These are phyloP conservation scores for Tetracladium setigerum DNA, from an alignment of 495 filamentous ascomycete species.

Conservation along the genomic window DNA sequence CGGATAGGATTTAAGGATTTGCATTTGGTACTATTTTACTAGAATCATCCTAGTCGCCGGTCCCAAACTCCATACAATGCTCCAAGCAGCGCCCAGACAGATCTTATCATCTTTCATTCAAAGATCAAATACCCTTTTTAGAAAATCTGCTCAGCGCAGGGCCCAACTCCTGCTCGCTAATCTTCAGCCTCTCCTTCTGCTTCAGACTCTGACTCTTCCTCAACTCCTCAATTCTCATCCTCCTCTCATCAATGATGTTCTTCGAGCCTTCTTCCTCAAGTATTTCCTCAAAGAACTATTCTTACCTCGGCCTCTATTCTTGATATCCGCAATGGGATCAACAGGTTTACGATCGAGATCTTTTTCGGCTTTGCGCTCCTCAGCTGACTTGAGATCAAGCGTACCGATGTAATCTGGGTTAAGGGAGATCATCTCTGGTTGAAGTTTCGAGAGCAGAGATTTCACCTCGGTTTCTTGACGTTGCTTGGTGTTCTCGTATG, in stretches of 20 bases:
- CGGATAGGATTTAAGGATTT: too few relatives aligned
- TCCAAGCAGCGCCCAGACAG: not conserved
- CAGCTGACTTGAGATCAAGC: conserved; percentile 67
- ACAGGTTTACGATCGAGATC: conserved; percentile 67
- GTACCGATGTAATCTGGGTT: conserved; percentile 86
- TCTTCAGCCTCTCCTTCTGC: conserved; percentile 55
- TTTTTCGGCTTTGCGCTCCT: conserved; percentile 63
- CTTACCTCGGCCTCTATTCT: conserved; percentile 78
- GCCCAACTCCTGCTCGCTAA: conserved; percentile 53
- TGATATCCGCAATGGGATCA: conserved; percentile 58
- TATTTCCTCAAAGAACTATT: conserved; percentile 83
- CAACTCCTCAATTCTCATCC: conserved; percentile 58
- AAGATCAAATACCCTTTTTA: conserved; percentile 28
- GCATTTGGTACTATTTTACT: not conserved
- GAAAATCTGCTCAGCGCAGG: conserved; percentile 67
- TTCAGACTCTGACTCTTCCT: conserved; percentile 56
- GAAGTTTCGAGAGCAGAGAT: conserved; percentile 81
- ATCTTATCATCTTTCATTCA: not conserved
- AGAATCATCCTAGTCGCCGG: not conserved
- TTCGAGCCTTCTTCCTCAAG: conserved; percentile 77
- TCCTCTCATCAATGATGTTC: conserved; percentile 89
- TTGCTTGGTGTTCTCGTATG: conserved; percentile 92
- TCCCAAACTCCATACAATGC: not conserved
- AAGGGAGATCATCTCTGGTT: conserved; percentile 94
- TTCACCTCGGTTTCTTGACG: conserved; percentile 90